phyloP scores from a whole-genome alignment of 225 moss, liverwort and hornwort genomes.

The Polytrichum commune region DNA sequence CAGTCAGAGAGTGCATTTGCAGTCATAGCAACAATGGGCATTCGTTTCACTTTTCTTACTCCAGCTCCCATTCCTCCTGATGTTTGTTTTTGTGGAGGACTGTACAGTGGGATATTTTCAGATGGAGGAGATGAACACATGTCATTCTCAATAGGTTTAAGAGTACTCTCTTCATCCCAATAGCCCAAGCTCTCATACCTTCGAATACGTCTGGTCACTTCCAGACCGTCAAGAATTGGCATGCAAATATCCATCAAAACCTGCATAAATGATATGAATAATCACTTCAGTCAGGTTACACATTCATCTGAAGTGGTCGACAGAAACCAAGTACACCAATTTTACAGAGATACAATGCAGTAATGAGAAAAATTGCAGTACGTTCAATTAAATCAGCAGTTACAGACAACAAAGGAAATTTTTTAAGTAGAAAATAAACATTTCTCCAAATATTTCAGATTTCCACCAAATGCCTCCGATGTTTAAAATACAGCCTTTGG shows the following conservation, averaged over 20 bases:
- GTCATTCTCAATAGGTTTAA: slow-evolving; percentile 18
- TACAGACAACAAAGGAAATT: no score
- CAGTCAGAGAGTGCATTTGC: slow-evolving; percentile 55
- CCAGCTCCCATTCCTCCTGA: slow-evolving; percentile 3
- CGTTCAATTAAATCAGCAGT: no score
- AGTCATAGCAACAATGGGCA: slow-evolving; percentile 60
- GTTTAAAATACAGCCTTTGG: no score
- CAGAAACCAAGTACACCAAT: no score
- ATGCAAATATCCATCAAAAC: slow-evolving; percentile 67
- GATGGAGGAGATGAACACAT: slow-evolving; percentile 17
- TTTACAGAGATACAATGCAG: neutral
- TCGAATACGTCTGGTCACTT: slow-evolving; percentile 77
- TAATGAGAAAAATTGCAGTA: neutral
- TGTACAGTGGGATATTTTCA: slow-evolving; percentile 10
- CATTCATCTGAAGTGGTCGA: no score
- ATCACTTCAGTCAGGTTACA: neutral
- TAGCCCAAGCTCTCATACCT: slow-evolving; percentile 65
- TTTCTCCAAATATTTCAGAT: no score
- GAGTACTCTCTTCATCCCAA: slow-evolving; percentile 49
- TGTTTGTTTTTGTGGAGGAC: slow-evolving; percentile 9
- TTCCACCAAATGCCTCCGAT: no score
- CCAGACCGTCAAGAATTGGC: slow-evolving; percentile 71
- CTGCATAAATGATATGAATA: slow-evolving; percentile 12
- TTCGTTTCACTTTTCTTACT: slow-evolving; percentile 21
- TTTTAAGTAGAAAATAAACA: no score